Evolutionary conservation across 306 rosid species (phyloP).

Genomic region (Prunus davidiana): DNA sequence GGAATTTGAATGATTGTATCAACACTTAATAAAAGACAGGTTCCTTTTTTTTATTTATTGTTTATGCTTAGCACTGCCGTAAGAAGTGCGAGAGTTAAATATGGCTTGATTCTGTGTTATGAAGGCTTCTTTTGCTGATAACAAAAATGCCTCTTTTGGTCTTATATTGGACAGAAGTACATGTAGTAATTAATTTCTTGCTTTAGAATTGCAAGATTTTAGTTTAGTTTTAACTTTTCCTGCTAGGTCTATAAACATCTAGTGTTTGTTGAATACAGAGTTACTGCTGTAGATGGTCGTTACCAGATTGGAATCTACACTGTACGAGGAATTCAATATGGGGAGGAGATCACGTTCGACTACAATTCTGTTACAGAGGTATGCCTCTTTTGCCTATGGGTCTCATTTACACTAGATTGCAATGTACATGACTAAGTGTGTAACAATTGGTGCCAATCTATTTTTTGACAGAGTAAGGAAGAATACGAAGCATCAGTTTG

Average conservation of each 20-base stretch:
- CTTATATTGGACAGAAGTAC: not conserved
- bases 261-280: conserved; percentile 44
- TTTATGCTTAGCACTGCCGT: not conserved
- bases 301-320: conserved; percentile 96
- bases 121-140: not conserved
- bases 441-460: conserved; percentile 24
- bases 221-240: not conserved
- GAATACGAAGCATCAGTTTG: conserved; percentile 98
- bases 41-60: not conserved
- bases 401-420: conserved; percentile 3
- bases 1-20: not conserved
- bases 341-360: conserved; percentile 98
- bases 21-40: not conserved
- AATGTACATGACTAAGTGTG: not conserved
- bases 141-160: not conserved
- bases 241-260: not conserved
- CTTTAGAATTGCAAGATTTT: not conserved
- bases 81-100: not conserved
- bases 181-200: not conserved
- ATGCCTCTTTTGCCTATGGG: conserved; percentile 30
- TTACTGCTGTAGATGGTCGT: conserved; percentile 94
- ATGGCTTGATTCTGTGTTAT: not conserved
- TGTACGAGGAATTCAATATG: conserved; percentile 71
- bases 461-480: conserved; percentile 79
- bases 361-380: conserved; percentile 99